These are phyloP conservation scores for Cucumis sativus DNA, from an alignment of 306 rosid species.

Conservation along the genomic window DNA sequence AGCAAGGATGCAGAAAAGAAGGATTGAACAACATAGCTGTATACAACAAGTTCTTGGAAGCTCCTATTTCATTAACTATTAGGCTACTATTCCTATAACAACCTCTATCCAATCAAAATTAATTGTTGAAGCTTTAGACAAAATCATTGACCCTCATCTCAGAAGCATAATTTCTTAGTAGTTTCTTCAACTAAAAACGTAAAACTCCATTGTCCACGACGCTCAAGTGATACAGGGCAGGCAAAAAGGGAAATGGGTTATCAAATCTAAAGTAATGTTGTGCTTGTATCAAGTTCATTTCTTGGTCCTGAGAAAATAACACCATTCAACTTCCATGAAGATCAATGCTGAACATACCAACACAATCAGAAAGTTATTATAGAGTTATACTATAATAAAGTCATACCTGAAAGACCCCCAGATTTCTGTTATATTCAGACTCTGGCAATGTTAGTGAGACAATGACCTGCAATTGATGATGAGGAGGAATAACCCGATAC, in stretches of 20 bases:
- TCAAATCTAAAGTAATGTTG: background rate
- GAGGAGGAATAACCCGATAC: constrained; percentile 32
- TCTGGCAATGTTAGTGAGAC: constrained; percentile 50
- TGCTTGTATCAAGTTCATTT: background rate
- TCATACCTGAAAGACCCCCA: constrained; percentile 73
- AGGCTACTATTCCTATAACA: background rate
- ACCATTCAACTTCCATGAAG: background rate
- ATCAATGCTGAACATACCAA: background rate
- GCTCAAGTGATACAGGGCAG: background rate
- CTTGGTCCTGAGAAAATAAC: background rate
- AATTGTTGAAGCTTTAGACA: background rate
- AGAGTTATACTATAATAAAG: background rate
- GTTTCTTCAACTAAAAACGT: background rate
- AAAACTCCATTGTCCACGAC: background rate
- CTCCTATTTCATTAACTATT: background rate
- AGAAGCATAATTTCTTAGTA: background rate
- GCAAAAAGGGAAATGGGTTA: background rate
- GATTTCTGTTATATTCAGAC: constrained; percentile 70
- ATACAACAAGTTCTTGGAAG: background rate
- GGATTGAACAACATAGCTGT: background rate
- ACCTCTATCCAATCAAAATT: background rate
- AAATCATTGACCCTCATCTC: background rate
- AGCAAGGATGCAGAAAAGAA: background rate
- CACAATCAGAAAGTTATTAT: background rate
- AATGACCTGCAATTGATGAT: constrained; percentile 32